Evolutionary conservation across 306 rosid species (phyloP), one percentile per base, ranked within the genome.

Genomic region (Lathyrus oleraceus): DNA sequence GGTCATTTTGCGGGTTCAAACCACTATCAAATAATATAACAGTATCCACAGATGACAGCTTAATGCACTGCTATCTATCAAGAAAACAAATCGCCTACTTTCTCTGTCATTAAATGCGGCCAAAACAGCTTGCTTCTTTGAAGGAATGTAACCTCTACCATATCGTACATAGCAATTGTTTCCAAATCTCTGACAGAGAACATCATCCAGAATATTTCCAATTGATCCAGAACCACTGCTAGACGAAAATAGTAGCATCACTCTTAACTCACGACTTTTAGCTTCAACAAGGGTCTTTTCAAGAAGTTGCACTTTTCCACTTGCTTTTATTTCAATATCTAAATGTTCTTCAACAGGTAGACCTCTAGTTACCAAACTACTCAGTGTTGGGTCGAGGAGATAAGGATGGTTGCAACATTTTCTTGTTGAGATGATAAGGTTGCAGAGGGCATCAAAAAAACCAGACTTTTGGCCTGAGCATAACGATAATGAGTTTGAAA

Each of bases 21-120:
- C 86, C 92, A 78, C 97, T 88, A 51, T 85, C 90, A 79, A 69
- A 91, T 76, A 88, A 83, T 76, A 91, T 80, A 80, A 86, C 62
- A 72, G 67, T 72, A 69, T 88, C 92, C 72, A 88, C 85, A 5
- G 85, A 83, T 3, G 85, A 84, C 60, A 91, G 85, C 74, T 83
- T 88, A 62, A 91, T 53, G 88, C 90, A 73, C 86, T 90, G 62
- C 27, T 67, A 70, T 91, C 95, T 61, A 91, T 52, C 72, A 91
- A 81, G 74, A 91, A 88, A 72, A 86, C 88, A 86, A 91, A 88
- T 80, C 83, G 81, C 56, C 88, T 84, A 68, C 27, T 21, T 57
- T n/a, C n/a, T n/a, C n/a, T n/a, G n/a, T n/a, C n/a, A n/a, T n/a
- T n/a, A n/a, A n/a, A n/a, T n/a, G n/a, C n/a, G n/a, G n/a, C n/a